Evolutionary conservation across 441 rosid genomes (phyloP).

Genomic region (Erodium texanum): DNA sequence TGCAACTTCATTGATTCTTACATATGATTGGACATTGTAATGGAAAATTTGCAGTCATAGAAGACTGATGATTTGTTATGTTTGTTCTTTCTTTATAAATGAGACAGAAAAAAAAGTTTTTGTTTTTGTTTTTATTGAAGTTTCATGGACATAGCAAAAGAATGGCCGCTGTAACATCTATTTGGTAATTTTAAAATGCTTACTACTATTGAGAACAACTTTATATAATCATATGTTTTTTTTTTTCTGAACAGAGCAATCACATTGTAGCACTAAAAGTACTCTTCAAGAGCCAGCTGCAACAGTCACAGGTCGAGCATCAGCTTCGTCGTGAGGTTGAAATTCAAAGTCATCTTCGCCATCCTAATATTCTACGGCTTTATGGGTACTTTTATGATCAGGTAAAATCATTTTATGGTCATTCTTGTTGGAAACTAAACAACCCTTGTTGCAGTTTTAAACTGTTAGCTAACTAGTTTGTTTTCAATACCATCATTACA

Average conservation of each 20-base stretch:
- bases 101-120: background rate
- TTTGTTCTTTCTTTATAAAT: background rate
- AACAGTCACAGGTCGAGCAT: conserved; percentile 92
- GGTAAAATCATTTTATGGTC: conserved; percentile 24
- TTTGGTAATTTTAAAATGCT: background rate
- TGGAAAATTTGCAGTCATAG: background rate
- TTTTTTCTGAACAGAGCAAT: conserved; percentile 53
- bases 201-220: background rate
- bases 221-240: background rate
- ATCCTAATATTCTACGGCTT: conserved; percentile 77
- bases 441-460: too few relatives aligned
- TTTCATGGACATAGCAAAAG: too few relatives aligned
- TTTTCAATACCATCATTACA: conserved; percentile 26
- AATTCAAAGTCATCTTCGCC: conserved; percentile 89
- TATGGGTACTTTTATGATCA: conserved; percentile 97
- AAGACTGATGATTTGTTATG: background rate
- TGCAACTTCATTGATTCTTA: background rate
- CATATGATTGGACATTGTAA: background rate
- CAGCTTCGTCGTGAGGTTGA: conserved; percentile 95
- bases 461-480: background rate
- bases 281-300: conserved; percentile 86
- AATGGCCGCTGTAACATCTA: background rate
- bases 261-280: conserved; percentile 90
- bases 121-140: background rate
- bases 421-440: background rate